Conservation (phyloP, 805 yeast genomes). For the Yamadazyma kitorensis region DNA sequence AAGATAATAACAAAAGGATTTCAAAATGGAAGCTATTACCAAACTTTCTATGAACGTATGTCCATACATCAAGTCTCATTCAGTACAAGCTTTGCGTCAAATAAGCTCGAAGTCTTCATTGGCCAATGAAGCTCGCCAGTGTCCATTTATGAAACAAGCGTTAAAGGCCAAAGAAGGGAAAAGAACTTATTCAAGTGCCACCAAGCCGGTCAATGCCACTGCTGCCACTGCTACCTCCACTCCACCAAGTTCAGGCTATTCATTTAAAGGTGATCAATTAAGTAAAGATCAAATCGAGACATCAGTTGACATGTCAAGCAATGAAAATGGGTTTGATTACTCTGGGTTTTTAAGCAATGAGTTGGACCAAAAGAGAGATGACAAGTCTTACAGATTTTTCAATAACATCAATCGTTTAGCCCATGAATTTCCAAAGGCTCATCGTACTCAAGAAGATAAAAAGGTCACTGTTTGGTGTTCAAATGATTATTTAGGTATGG, state of each 20-base stretch:
- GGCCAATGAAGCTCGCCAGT: slow-evolving; percentile 59
- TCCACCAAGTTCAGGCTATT: slow-evolving; percentile 34
- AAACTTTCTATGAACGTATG: slow-evolving; percentile 76
- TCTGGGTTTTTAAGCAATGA: slow-evolving; percentile 66
- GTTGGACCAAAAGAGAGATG: slow-evolving; percentile 70
- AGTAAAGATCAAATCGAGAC: slow-evolving; percentile 7
- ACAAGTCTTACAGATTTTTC: slow-evolving; percentile 92
- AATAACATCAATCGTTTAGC: slow-evolving; percentile 97
- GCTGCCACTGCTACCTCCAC: slow-evolving; percentile 37
- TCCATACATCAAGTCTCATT: slow-evolving; percentile 72
- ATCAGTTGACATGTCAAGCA: slow-evolving; percentile 33
- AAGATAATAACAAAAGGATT: background rate
- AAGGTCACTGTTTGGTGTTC: slow-evolving; percentile 99
- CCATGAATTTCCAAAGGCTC: slow-evolving; percentile 90
- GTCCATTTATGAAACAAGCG: slow-evolving; percentile 93
- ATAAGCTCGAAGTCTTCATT: slow-evolving; percentile 47
- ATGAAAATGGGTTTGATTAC: slow-evolving; percentile 65
- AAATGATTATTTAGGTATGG: slow-evolving; percentile 95
- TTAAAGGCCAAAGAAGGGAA: slow-evolving; percentile 41
- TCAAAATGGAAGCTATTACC: slow-evolving; percentile 73
- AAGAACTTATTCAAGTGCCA: slow-evolving; percentile 46
- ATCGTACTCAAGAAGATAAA: slow-evolving; percentile 67
- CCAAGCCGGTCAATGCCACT: slow-evolving; percentile 44
- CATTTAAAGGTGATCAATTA: slow-evolving; percentile 28
- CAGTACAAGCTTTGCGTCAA: slow-evolving; percentile 58